phyloP scores from a whole-genome alignment of 73 alveolate species.

The Tetrahymena malaccensis region DNA sequence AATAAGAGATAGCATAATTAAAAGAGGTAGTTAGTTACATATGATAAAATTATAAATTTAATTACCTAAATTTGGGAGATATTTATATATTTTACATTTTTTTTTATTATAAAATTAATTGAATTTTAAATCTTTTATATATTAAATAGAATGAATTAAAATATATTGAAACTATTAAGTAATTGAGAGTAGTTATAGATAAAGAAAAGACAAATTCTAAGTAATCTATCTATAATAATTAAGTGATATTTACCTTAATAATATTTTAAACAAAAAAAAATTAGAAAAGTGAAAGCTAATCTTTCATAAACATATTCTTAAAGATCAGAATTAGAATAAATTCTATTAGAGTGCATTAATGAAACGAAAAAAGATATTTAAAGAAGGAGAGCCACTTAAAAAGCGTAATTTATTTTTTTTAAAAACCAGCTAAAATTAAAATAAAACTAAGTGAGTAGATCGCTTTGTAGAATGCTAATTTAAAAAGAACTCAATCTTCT shows the following conservation, averaged over 20 bases:
- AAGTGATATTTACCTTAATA: background rate
- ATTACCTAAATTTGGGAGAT: too few relatives aligned
- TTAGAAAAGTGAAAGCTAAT: background rate
- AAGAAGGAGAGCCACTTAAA: background rate
- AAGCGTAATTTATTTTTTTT: background rate
- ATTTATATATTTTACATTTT: too few relatives aligned
- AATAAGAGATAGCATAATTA: background rate
- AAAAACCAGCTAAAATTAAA: too few relatives aligned
- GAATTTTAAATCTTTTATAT: background rate
- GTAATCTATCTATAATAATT: too few relatives aligned
- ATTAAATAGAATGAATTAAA: background rate
- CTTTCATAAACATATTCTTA: conserved; percentile 7
- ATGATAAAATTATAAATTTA: too few relatives aligned
- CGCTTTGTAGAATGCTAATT: background rate
- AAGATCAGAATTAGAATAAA: conserved; percentile 26
- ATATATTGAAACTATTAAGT: background rate
- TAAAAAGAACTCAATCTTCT: background rate
- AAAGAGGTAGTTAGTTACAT: background rate
- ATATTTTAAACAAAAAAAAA: background rate
- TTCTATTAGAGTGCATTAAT: conserved; percentile 18
- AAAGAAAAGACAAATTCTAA: background rate
- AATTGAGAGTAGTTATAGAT: background rate
- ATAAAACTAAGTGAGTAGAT: background rate
- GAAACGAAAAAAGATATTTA: conserved; percentile 25
- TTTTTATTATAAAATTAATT: too few relatives aligned